A percentile compares a stretch with the other conserved stretches of the same genome.
phyloP scores from a whole-genome alignment of 2,329 filamentous ascomycete species.

The Hysterium pulicare region DNA sequence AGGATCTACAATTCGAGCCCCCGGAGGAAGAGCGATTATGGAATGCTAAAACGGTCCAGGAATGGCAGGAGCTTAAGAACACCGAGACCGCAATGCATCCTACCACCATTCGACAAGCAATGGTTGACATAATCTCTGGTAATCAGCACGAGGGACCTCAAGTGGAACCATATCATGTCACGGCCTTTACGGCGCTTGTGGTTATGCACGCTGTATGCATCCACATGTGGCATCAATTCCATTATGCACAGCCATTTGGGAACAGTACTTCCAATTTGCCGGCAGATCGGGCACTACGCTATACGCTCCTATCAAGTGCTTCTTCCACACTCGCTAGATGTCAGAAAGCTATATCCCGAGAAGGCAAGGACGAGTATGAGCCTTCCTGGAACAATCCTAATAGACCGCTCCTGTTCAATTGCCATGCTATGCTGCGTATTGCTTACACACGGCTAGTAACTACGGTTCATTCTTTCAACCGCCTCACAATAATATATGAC shows the following conservation, averaged over 20 bases:
- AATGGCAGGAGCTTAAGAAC: constrained; percentile 20
- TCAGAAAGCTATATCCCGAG: constrained; percentile 11
- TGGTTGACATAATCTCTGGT: constrained; percentile 23
- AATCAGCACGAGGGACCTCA: constrained; percentile 13
- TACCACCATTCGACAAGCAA: constrained; percentile 18
- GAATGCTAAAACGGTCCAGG: constrained; percentile 23
- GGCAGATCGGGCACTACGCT: constrained; percentile 15
- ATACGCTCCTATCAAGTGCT: constrained; percentile 18
- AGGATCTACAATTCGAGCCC: constrained; percentile 34
- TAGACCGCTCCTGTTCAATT: constrained; percentile 33
- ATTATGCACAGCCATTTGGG: constrained; percentile 27
- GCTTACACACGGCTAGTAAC: constrained; percentile 30
- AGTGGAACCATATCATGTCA: constrained; percentile 12
- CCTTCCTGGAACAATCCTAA: constrained; percentile 20
- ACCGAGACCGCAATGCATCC: constrained; percentile 5
- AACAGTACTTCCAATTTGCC: constrained; percentile 14
- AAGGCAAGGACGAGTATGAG: constrained; percentile 7
- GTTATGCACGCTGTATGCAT: constrained; percentile 36
- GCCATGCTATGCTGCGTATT: constrained; percentile 30
- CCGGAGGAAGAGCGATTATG: constrained; percentile 31
- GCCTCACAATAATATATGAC: constrained; percentile 26
- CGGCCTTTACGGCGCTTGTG: constrained; percentile 28
- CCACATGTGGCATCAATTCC: constrained; percentile 33
- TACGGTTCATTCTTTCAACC: constrained; percentile 24
- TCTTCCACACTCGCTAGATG: constrained; percentile 26